phyloP scores from a whole-genome alignment of 1,284 basidiomycete genomes.

The Ceratobasidium sp. region DNA sequence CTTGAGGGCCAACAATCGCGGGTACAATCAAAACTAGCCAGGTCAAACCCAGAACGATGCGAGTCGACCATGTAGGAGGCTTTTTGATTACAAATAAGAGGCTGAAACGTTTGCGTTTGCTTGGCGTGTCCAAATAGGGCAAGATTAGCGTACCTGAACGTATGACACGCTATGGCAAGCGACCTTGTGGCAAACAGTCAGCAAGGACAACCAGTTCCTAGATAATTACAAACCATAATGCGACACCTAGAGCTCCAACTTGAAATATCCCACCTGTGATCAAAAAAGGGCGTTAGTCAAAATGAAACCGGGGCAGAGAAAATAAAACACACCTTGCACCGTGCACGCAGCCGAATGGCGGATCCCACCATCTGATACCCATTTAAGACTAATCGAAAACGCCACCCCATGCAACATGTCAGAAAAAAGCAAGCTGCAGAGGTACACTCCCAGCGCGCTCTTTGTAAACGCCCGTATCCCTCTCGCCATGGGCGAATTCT shows the following conservation, averaged over 20 bases:
- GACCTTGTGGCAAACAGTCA: background rate
- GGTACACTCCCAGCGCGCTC: constrained; percentile 24
- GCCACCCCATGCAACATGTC: constrained; percentile 29
- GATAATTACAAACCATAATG: constrained; percentile 13
- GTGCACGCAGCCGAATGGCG: constrained; percentile 9
- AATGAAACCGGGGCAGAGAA: too few species aligned
- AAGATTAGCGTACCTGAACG: too few species aligned
- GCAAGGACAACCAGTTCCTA: background rate
- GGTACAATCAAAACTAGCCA: background rate
- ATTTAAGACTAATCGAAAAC: constrained; percentile 22
- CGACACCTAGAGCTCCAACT: constrained; percentile 15
- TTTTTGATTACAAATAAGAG: too few species aligned
- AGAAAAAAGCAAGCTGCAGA: constrained; percentile 9
- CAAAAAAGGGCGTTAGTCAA: background rate
- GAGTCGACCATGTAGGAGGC: too few species aligned
- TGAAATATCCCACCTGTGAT: background rate
- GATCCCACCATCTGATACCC: constrained; percentile 24
- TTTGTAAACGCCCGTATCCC: constrained; percentile 22
- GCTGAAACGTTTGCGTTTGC: too few species aligned
- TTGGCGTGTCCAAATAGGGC: too few species aligned
- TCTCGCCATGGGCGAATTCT: background rate
- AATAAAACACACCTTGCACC: constrained; percentile 6
- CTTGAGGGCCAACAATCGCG: constrained; percentile 9
- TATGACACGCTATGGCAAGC: constrained; percentile 4
- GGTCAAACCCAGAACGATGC: too few species aligned